A percentile compares a stretch with the other conserved stretches of the same genome.
Evolutionary conservation across 2,329 filamentous ascomycete species (phyloP).

Genomic region (Ophiostoma sp.): DNA sequence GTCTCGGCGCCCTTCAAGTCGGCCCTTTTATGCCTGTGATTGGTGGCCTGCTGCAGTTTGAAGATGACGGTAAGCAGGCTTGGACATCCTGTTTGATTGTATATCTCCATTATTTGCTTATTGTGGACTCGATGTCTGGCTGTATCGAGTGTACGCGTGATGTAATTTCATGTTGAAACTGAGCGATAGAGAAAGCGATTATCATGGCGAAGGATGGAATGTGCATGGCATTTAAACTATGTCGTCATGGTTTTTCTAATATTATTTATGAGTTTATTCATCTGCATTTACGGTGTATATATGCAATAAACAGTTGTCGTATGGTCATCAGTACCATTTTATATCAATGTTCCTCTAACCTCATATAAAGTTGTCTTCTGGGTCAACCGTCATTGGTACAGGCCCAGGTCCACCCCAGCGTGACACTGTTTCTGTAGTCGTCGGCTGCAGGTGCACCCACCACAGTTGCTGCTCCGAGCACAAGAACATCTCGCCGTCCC

Average conservation of each 20-base stretch:
- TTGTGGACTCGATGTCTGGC: background rate
- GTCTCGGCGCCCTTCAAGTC: background rate
- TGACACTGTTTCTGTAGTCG: background rate
- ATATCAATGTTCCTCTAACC: background rate
- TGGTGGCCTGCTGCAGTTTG: background rate
- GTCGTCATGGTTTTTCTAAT: no score
- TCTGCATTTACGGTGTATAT: background rate
- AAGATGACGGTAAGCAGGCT: background rate
- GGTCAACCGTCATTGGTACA: slow-evolving; percentile 14
- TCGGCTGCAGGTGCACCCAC: slow-evolving; percentile 40
- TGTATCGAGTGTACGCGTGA: background rate
- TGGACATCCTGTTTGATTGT: background rate
- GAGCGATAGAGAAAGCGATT: no score
- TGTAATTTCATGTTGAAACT: background rate
- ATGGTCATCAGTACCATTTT: background rate
- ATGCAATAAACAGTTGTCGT: background rate
- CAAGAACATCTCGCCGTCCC: slow-evolving; percentile 46
- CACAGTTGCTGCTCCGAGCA: slow-evolving; percentile 50
- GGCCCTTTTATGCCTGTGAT: slow-evolving; percentile 18
- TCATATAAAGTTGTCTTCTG: slow-evolving; percentile 23
- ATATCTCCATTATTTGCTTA: background rate
- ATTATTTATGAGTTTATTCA: no score
- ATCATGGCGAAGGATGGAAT: no score
- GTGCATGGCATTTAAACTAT: no score
- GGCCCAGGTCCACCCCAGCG: background rate